These are phyloP conservation scores for Colletotrichum noveboracense DNA, from an alignment of 2,329 filamentous ascomycete genomes.

Conservation along the genomic window DNA sequence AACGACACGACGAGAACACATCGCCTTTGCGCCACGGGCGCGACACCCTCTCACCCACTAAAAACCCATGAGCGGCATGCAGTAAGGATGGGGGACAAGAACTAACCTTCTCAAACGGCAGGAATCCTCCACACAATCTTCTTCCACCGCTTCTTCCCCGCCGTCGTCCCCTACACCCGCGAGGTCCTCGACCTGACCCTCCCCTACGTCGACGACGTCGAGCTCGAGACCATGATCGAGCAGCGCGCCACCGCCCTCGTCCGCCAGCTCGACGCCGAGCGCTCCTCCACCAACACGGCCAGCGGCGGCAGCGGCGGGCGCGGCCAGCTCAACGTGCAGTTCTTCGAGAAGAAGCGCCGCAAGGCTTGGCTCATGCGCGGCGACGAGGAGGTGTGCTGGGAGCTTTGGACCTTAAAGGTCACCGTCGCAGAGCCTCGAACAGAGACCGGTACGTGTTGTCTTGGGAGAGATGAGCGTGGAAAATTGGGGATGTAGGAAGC, in stretches of 20 bases:
- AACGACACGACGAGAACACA: not conserved
- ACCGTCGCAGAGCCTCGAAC: slow-evolving; percentile 90
- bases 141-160: slow-evolving; percentile 97
- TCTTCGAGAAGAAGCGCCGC: slow-evolving; percentile 89
- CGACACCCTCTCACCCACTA: not conserved
- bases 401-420: slow-evolving; percentile 92
- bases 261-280: slow-evolving; percentile 73
- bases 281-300: slow-evolving; percentile 35
- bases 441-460: slow-evolving; percentile 70
- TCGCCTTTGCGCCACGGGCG: not conserved
- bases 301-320: slow-evolving; percentile 58
- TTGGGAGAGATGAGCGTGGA: not conserved
- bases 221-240: slow-evolving; percentile 93
- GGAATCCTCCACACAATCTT: slow-evolving; percentile 96
- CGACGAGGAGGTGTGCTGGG: slow-evolving; percentile 97
- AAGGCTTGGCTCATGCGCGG: slow-evolving; percentile 80
- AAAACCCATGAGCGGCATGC: not conserved
- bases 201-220: slow-evolving; percentile 86
- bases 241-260: slow-evolving; percentile 81
- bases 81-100: not conserved
- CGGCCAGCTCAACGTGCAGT: slow-evolving; percentile 85
- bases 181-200: slow-evolving; percentile 91
- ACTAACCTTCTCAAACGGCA: slow-evolving; percentile 37
- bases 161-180: slow-evolving; percentile 80
- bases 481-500: not conserved